These are phyloP conservation scores for Penicillium sp. DNA, from an alignment of 2,329 filamentous ascomycete genomes.

Conservation along the genomic window DNA sequence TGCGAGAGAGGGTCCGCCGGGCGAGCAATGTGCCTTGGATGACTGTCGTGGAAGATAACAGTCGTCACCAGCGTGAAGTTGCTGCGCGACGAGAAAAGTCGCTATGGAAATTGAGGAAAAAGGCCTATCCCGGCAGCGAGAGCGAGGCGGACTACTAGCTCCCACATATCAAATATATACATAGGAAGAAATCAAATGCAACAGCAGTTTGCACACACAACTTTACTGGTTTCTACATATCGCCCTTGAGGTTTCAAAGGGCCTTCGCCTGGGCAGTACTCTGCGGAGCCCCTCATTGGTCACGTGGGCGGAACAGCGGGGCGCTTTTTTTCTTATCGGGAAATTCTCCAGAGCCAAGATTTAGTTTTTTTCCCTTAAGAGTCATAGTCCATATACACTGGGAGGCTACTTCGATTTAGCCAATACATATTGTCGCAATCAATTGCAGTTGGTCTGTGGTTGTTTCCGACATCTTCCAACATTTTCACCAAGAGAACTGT, in stretches of 20 bases:
- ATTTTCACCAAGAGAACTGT: too few species aligned
- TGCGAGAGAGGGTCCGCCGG: constrained; percentile 34
- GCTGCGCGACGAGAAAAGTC: constrained; percentile 27
- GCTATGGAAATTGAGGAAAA: constrained; percentile 41
- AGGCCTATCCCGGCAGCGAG: constrained; percentile 36
- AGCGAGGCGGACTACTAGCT: constrained; percentile 35
- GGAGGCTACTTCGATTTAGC: too few species aligned
- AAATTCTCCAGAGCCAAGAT: too few species aligned
- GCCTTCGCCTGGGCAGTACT: too few species aligned
- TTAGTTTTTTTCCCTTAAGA: too few species aligned
- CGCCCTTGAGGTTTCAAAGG: constrained; percentile 55
- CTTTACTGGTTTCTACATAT: background rate
- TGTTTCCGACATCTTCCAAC: too few species aligned
- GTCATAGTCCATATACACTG: too few species aligned
- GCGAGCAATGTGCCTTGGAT: constrained; percentile 43
- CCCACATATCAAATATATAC: background rate
- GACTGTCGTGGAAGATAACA: constrained; percentile 36
- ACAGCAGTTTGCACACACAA: background rate
- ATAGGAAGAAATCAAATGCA: background rate
- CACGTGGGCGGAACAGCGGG: too few species aligned
- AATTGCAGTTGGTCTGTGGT: too few species aligned
- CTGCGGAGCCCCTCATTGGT: too few species aligned
- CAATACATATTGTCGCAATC: too few species aligned
- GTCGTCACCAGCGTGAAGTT: constrained; percentile 26
- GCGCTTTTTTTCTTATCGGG: too few species aligned